Evolutionary conservation across 108 stramenopile species (phyloP), one percentile per base, ranked within the genome.

Genomic region (Nitzschia sp.): DNA sequence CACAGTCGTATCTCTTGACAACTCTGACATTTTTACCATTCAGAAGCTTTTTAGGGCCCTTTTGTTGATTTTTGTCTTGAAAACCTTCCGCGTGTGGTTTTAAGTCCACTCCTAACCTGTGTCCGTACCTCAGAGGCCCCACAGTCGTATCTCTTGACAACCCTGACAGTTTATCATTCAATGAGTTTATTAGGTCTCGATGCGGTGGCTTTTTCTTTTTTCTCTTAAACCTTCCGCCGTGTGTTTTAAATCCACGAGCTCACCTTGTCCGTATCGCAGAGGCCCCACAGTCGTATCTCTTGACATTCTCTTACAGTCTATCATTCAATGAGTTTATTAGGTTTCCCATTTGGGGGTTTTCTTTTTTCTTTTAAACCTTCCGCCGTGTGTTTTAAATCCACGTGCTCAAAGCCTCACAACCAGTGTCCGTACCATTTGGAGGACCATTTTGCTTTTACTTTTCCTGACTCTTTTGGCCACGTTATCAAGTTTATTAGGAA

Each of bases 341-440:
- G 5, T n/a, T 17, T 21, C 21, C 49, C 21, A 4, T 51, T 8
- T 51, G 38, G 38, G 6, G 38, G 38, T 51, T 17, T 5, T n/a
- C 49, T 19, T 19, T 51, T 51, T 51, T 51, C 49, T 21, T 51
- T 17, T 5, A 51, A 51, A 51, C 21, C 49, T 51, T 51, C 49
- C 49, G 49, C 49, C 49, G 49, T 51, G 49, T 51, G 49, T 51
- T 51, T 51, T 23, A 51, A 51, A 21, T 51, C 49, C 49, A 51
- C 49, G 49, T n/a, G 49, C 49, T 51, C 21, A 23, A 51, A 4
- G 21, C 19, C 49, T 19, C 49, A 51, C 38, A 42, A 11, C 8
- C 38, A n/a, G n/a, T n/a, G 38, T 42, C 38, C 38, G 49, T 51
- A 51, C n/a, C 49, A 51, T 51, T 51, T 17, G 49, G 8, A 15